These are phyloP conservation scores for Penicillium flavigenum DNA, from an alignment of 495 filamentous ascomycete genomes.

Conservation along the genomic window DNA sequence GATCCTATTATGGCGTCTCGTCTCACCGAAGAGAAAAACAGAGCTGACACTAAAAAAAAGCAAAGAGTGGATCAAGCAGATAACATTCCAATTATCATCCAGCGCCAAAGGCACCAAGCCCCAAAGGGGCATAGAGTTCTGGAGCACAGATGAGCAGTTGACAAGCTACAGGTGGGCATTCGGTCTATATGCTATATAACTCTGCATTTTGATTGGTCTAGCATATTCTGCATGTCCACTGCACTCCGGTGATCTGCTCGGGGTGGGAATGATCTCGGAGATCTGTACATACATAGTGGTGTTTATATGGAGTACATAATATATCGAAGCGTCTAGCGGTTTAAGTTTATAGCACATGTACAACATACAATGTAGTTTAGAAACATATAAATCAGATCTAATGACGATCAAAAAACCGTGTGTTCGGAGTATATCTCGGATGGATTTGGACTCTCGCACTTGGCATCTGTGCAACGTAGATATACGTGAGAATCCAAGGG, in stretches of 20 bases:
- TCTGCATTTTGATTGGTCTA: constrained; percentile 14
- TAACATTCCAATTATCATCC: constrained; percentile 6
- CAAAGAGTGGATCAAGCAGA: constrained; percentile 11
- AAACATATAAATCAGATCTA: not conserved
- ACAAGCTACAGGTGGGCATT: constrained; percentile 1
- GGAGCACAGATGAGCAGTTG: constrained; percentile 1
- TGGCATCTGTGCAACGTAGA: not conserved
- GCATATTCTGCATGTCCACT: not conserved
- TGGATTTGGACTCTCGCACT: not conserved
- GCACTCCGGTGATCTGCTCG: constrained; percentile 3
- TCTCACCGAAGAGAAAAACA: not conserved
- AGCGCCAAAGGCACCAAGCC: not conserved
- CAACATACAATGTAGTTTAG: not conserved
- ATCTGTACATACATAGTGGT: not conserved
- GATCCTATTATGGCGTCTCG: not conserved
- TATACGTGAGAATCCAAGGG: not conserved
- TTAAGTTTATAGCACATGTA: not conserved
- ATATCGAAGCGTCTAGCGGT: not conserved
- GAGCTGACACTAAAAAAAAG: not conserved
- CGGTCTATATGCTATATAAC: not conserved
- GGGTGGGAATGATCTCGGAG: not conserved
- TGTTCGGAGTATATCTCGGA: not conserved
- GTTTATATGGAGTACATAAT: not conserved
- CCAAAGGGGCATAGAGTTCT: constrained; percentile 1
- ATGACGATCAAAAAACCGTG: not conserved